Conservation (phyloP, 768 basidiomycete genomes). For the Lepiota brunneoincarnata region DNA sequence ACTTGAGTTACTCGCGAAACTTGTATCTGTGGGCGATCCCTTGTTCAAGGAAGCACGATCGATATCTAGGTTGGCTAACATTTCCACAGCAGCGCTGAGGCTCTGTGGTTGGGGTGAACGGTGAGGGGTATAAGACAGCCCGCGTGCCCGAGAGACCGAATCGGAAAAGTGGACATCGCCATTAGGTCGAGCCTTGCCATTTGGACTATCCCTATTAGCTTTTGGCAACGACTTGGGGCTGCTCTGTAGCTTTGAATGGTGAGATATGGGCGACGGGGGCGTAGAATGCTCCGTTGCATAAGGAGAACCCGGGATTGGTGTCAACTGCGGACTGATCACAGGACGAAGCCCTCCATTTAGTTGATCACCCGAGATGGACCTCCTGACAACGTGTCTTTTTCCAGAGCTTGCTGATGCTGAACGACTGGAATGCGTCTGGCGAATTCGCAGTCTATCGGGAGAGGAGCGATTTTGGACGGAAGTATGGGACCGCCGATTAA, state of each 20-base stretch:
- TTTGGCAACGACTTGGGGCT: constrained; percentile 18
- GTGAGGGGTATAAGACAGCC: constrained; percentile 50
- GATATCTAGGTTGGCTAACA: constrained; percentile 34
- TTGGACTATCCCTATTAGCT: constrained; percentile 33
- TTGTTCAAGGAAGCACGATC: not conserved
- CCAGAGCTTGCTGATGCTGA: constrained; percentile 19
- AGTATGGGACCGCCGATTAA: constrained; percentile 34
- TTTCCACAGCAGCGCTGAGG: constrained; percentile 68
- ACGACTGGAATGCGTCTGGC: constrained; percentile 29
- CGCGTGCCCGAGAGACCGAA: constrained; percentile 43
- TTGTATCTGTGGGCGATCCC: constrained; percentile 5
- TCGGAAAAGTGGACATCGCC: constrained; percentile 28
- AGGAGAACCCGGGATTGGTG: constrained; percentile 70
- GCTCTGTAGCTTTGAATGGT: constrained; percentile 24
- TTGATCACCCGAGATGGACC: constrained; percentile 20
- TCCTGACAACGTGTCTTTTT: constrained; percentile 21
- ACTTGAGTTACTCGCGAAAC: constrained; percentile 7
- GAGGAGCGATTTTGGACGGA: constrained; percentile 27
- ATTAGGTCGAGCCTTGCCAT: constrained; percentile 24
- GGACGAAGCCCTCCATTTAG: constrained; percentile 9
- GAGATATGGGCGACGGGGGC: constrained; percentile 47
- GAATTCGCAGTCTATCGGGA: constrained; percentile 21
- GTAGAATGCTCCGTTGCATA: constrained; percentile 59
- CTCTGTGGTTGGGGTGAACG: constrained; percentile 64
- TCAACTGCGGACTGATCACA: constrained; percentile 39